These are phyloP conservation scores for Brasenia schreberi DNA, from an alignment of 164 flowering plant species.

Conservation along the genomic window DNA sequence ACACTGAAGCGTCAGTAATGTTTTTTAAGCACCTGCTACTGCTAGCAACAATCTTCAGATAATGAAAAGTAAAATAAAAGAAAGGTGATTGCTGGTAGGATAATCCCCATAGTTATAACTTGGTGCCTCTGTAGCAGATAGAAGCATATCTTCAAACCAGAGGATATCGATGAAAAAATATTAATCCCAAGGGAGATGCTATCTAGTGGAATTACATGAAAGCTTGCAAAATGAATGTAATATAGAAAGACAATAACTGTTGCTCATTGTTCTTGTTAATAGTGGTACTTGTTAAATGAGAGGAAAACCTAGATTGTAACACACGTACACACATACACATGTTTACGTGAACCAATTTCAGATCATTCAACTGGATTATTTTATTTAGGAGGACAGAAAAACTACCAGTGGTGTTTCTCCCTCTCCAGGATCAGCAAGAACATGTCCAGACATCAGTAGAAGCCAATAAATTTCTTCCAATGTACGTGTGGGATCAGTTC, in stretches of 20 bases:
- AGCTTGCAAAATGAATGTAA: background rate
- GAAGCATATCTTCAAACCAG: no score
- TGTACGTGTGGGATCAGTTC: constrained; percentile 51
- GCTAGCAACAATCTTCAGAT: no score
- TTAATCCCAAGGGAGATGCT: background rate
- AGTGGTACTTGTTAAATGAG: background rate
- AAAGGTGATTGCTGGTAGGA: no score
- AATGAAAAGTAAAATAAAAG: no score
- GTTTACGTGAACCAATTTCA: background rate
- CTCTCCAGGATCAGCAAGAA: constrained; percentile 84
- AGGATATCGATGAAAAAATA: no score
- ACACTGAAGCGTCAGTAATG: background rate
- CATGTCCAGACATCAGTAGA: constrained; percentile 79
- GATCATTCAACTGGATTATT: background rate
- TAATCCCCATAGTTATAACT: no score
- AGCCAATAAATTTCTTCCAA: constrained; percentile 88
- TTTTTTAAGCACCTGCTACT: no score
- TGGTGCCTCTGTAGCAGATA: no score
- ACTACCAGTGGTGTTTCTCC: constrained; percentile 90
- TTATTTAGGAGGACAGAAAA: background rate
- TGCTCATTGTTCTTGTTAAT: background rate
- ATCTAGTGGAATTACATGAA: background rate
- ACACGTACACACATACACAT: background rate
- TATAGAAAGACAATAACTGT: background rate
- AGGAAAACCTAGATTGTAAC: background rate